Evolutionary conservation across 768 basidiomycete species (phyloP).

Genomic region (Trametes elegans): DNA sequence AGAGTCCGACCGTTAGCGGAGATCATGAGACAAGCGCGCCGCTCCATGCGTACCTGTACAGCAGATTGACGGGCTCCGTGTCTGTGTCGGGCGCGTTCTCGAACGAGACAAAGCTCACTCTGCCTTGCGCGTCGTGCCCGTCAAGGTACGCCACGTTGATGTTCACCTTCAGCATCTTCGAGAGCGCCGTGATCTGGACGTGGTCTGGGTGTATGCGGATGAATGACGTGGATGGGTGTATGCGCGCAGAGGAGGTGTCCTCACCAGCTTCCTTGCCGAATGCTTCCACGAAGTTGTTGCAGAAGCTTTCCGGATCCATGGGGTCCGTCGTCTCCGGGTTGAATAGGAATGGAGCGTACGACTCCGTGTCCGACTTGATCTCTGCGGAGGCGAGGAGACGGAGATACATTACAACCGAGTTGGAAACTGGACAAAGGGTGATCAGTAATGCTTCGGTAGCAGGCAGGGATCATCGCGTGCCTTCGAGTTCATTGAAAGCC

Average conservation of each 20-base stretch:
- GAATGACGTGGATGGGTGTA: neutral
- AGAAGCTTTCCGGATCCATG: constrained; percentile 64
- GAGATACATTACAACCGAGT: constrained; percentile 76
- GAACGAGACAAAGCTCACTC: constrained; percentile 69
- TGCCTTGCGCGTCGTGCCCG: constrained; percentile 46
- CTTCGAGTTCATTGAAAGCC: constrained; percentile 52
- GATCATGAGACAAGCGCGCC: neutral
- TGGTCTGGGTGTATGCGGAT: constrained; percentile 53
- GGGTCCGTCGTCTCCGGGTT: constrained; percentile 67
- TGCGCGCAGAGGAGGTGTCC: neutral
- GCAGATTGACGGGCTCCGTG: constrained; percentile 54
- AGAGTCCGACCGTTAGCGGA: constrained; percentile 6
- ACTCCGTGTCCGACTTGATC: constrained; percentile 61
- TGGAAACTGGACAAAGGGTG: constrained; percentile 44
- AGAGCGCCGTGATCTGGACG: constrained; percentile 77
- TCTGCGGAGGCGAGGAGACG: constrained; percentile 82
- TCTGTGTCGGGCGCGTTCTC: constrained; percentile 42
- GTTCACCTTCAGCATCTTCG: constrained; percentile 62
- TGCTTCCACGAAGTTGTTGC: constrained; percentile 74
- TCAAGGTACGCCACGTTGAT: constrained; percentile 81
- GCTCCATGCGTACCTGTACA: constrained; percentile 71
- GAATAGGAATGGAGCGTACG: constrained; percentile 71
- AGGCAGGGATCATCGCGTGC: constrained; percentile 31
- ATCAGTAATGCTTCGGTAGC: neutral
- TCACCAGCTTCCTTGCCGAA: constrained; percentile 75